phyloP scores from a whole-genome alignment of 2,329 filamentous ascomycete genomes.

The Talaromyces sp. region DNA sequence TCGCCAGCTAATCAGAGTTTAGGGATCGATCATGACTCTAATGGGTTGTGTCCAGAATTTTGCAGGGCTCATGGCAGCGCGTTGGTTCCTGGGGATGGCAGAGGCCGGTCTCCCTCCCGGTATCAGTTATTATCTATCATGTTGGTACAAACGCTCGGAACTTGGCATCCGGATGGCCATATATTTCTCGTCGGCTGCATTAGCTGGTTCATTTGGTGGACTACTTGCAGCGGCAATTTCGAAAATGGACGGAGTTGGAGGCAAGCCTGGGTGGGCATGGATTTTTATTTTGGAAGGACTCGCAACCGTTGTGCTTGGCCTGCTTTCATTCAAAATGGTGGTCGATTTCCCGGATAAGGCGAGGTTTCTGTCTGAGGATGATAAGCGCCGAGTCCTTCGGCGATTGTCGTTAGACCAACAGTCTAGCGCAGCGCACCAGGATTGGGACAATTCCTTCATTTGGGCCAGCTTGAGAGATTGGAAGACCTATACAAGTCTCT shows the following conservation, averaged over 20 bases:
- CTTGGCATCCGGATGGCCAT: conserved; percentile 42
- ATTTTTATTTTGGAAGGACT: conserved; percentile 40
- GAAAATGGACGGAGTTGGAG: conserved; percentile 39
- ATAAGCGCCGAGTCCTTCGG: background rate
- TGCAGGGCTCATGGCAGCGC: conserved; percentile 36
- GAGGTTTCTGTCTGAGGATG: background rate
- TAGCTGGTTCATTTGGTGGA: conserved; percentile 36
- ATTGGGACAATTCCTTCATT: no score
- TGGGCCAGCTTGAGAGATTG: no score
- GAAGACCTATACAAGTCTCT: no score
- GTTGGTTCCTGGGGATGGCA: conserved; percentile 43
- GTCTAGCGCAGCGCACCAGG: no score
- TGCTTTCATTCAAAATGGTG: background rate
- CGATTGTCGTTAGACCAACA: no score
- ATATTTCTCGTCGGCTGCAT: conserved; percentile 41
- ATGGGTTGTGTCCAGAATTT: background rate
- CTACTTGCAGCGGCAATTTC: conserved; percentile 43
- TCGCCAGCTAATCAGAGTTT: no score
- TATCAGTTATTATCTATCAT: conserved; percentile 42
- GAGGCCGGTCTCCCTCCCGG: conserved; percentile 42
- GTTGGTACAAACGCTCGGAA: conserved; percentile 43
- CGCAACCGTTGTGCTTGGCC: background rate
- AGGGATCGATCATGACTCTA: background rate
- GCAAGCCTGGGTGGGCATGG: conserved; percentile 43
- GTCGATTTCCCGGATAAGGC: background rate